These are phyloP conservation scores for Epichloe baconii DNA, from an alignment of 2,329 filamentous ascomycete species.

Conservation along the genomic window DNA sequence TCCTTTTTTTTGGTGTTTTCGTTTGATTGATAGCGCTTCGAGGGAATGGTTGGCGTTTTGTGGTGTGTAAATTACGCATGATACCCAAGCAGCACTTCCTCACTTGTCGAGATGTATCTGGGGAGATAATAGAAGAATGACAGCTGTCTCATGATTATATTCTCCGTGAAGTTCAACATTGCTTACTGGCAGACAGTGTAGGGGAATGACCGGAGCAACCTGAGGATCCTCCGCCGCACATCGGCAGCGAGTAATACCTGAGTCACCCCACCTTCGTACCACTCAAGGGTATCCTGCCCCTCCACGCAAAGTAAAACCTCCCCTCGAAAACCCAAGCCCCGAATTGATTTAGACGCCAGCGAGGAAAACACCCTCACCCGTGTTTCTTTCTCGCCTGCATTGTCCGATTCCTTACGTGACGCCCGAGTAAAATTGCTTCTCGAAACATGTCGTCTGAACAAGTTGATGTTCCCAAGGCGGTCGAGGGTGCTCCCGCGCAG, in stretches of 20 bases:
- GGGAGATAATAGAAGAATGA: no score
- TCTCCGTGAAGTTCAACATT: background rate
- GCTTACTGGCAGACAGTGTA: background rate
- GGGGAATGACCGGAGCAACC: background rate
- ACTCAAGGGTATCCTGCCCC: constrained; percentile 17
- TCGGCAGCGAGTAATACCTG: constrained; percentile 12
- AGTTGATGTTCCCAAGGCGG: constrained; percentile 21
- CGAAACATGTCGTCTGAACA: constrained; percentile 26
- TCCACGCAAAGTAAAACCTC: constrained; percentile 7
- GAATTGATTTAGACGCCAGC: background rate
- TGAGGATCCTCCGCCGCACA: constrained; percentile 14
- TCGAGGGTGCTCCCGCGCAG: constrained; percentile 21
- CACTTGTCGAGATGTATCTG: background rate
- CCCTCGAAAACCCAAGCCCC: background rate
- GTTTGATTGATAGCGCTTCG: constrained; percentile 6
- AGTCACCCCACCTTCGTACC: constrained; percentile 22
- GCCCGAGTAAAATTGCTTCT: constrained; percentile 1
- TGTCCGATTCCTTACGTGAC: background rate
- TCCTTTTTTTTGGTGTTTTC: background rate
- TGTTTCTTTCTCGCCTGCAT: constrained; percentile 3
- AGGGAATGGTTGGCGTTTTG: constrained; percentile 3
- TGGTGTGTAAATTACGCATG: background rate
- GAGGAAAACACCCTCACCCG: background rate
- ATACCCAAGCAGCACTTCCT: constrained; percentile 4
- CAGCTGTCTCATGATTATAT: no score